phyloP scores from a whole-genome alignment of 345 rosid species.

The Salix caprea region DNA sequence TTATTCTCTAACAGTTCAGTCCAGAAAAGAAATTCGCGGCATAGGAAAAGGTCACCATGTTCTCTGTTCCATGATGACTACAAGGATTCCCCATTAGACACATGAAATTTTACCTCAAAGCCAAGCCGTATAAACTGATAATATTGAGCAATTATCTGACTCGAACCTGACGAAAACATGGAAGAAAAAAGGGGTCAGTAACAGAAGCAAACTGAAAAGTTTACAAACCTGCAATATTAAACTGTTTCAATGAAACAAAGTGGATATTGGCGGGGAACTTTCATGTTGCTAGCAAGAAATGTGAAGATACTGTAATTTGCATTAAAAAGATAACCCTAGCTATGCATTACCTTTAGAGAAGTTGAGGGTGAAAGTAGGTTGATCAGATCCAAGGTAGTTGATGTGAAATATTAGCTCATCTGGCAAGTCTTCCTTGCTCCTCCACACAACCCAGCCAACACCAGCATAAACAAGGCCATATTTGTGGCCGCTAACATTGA shows the following conservation, averaged over 20 bases:
- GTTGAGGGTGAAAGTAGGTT: slow-evolving; percentile 23
- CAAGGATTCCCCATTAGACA: too few relatives aligned
- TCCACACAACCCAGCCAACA: slow-evolving; percentile 22
- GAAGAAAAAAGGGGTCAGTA: neutral
- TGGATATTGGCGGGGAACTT: too few relatives aligned
- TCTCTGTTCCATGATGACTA: too few relatives aligned
- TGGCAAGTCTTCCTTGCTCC: slow-evolving; percentile 18
- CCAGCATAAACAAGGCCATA: slow-evolving; percentile 15
- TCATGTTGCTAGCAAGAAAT: too few relatives aligned
- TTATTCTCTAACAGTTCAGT: too few relatives aligned
- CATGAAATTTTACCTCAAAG: slow-evolving; percentile 9
- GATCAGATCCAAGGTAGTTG: slow-evolving; percentile 18
- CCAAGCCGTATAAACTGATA: slow-evolving; percentile 22
- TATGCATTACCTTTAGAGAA: neutral
- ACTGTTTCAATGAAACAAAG: too few relatives aligned
- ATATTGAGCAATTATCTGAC: slow-evolving; percentile 21
- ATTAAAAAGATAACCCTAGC: too few relatives aligned
- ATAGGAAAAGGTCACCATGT: too few relatives aligned
- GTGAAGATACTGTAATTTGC: too few relatives aligned
- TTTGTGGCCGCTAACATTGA: slow-evolving; percentile 11
- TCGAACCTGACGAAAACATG: slow-evolving; percentile 6
- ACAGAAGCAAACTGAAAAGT: neutral
- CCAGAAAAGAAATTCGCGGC: too few relatives aligned
- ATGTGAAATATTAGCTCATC: slow-evolving; percentile 20
- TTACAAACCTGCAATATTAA: too few relatives aligned